These are phyloP conservation scores for Didymella sp. DNA, from an alignment of 2,329 filamentous ascomycete genomes.

Conservation along the genomic window DNA sequence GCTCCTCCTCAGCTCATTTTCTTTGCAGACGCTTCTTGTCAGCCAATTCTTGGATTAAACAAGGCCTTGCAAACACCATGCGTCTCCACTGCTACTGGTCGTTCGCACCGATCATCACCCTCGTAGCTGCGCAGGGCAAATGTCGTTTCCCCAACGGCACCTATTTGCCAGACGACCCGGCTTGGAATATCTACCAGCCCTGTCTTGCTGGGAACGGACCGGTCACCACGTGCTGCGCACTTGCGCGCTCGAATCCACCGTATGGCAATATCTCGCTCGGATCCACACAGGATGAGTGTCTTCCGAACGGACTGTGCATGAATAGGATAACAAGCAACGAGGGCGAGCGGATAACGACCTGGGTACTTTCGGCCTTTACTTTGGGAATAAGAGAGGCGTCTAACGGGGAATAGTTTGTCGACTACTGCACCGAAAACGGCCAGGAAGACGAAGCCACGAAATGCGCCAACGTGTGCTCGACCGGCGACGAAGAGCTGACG, in stretches of 20 bases:
- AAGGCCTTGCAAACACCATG: not conserved
- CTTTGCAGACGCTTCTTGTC: not conserved
- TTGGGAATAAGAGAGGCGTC: not conserved
- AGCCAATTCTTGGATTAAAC: not conserved
- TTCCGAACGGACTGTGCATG: slow-evolving; percentile 13
- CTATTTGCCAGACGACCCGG: not conserved
- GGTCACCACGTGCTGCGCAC: slow-evolving; percentile 8
- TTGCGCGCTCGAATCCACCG: not conserved
- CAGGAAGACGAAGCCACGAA: not conserved
- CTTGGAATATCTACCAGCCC: slow-evolving; percentile 12
- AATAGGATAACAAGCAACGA: slow-evolving; percentile 9
- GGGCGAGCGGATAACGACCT: slow-evolving; percentile 4
- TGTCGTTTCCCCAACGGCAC: slow-evolving; percentile 16
- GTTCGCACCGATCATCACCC: not conserved
- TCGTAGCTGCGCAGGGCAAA: slow-evolving; percentile 1
- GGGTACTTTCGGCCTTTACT: not conserved
- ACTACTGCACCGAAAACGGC: slow-evolving; percentile 9
- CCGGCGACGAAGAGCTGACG: slow-evolving; percentile 8
- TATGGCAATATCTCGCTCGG: slow-evolving; percentile 5
- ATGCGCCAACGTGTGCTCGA: slow-evolving; percentile 8
- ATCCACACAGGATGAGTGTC: slow-evolving; percentile 7
- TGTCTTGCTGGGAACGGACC: slow-evolving; percentile 3
- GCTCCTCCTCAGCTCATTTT: not conserved
- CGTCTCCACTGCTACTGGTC: not conserved
- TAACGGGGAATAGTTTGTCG: slow-evolving; percentile 1